A percentile compares a stretch with the other conserved stretches of the same genome.
Evolutionary conservation across 306 rosid genomes (phyloP).

Genomic region (Quercus aquifolioides): DNA sequence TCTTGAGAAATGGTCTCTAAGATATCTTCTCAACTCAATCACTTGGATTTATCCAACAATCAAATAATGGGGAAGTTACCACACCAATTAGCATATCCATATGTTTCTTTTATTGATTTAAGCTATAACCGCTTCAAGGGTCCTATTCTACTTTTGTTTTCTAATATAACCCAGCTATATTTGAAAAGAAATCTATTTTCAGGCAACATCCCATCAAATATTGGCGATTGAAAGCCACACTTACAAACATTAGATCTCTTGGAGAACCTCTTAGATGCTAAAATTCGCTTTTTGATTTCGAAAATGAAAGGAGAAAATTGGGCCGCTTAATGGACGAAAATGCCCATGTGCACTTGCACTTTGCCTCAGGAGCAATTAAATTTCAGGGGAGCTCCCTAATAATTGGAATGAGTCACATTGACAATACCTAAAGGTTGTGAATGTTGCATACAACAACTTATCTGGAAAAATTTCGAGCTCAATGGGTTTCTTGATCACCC

Average conservation of each 20-base stretch:
- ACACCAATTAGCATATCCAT: too few relatives aligned
- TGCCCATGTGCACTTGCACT: too few relatives aligned
- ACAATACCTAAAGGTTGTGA: neutral
- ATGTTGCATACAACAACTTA: conserved; percentile 21
- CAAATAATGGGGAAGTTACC: neutral
- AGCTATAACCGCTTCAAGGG: too few relatives aligned
- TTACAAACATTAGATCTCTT: neutral
- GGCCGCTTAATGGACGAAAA: too few relatives aligned
- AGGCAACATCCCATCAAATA: conserved; percentile 9
- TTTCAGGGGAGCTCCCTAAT: conserved; percentile 1
- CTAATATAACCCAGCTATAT: neutral
- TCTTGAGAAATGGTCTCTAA: neutral
- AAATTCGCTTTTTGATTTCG: neutral
- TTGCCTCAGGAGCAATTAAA: neutral
- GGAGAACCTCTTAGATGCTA: neutral
- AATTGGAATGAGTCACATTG: neutral
- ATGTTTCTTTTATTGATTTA: neutral
- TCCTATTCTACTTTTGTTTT: too few relatives aligned
- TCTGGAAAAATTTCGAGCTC: neutral
- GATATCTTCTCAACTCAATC: neutral
- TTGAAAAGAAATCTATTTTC: conserved; percentile 7
- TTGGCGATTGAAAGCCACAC: neutral
- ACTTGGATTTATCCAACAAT: conserved; percentile 1
- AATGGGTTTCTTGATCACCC: neutral
- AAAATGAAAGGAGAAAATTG: too few relatives aligned